Evolutionary conservation across 2,329 filamentous ascomycete genomes (phyloP).

Genomic region (Cadophora malorum): DNA sequence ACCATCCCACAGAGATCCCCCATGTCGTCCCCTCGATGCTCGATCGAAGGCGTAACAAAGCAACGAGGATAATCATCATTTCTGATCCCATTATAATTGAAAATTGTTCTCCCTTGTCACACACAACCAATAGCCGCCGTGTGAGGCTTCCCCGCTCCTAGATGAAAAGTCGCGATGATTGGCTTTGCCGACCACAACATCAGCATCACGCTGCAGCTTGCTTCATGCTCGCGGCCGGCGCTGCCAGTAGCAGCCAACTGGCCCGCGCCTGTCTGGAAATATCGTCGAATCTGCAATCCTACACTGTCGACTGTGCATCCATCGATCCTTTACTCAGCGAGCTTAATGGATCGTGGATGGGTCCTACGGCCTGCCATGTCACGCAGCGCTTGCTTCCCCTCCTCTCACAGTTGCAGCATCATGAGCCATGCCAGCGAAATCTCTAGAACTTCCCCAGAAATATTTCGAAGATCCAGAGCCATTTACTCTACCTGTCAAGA

Average conservation of each 20-base stretch:
- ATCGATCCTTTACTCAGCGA: conserved; percentile 10
- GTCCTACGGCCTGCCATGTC: conserved; percentile 23
- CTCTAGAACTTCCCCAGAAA: conserved; percentile 16
- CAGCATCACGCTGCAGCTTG: conserved; percentile 38
- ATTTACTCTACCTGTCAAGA: conserved; percentile 6
- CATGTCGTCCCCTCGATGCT: background rate
- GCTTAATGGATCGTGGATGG: conserved; percentile 17
- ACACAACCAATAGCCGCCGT: conserved; percentile 38
- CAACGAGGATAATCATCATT: conserved; percentile 28
- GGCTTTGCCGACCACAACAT: conserved; percentile 33
- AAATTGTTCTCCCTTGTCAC: conserved; percentile 34
- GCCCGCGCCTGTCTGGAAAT: conserved; percentile 20
- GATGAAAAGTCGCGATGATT: conserved; percentile 34
- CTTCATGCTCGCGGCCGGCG: conserved; percentile 33
- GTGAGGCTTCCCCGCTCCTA: conserved; percentile 36
- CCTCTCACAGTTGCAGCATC: conserved; percentile 24
- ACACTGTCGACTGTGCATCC: conserved; percentile 24
- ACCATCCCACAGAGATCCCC: conserved; percentile 14
- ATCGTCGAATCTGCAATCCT: conserved; percentile 24
- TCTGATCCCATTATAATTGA: conserved; percentile 27
- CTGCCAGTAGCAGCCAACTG: conserved; percentile 27
- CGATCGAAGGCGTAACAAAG: conserved; percentile 19
- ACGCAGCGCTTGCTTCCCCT: conserved; percentile 25
- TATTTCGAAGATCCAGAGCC: background rate
- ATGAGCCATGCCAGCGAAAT: conserved; percentile 29